phyloP scores from a whole-genome alignment of 1,139 yeast genomes.

The Yamadazyma diospyri region DNA sequence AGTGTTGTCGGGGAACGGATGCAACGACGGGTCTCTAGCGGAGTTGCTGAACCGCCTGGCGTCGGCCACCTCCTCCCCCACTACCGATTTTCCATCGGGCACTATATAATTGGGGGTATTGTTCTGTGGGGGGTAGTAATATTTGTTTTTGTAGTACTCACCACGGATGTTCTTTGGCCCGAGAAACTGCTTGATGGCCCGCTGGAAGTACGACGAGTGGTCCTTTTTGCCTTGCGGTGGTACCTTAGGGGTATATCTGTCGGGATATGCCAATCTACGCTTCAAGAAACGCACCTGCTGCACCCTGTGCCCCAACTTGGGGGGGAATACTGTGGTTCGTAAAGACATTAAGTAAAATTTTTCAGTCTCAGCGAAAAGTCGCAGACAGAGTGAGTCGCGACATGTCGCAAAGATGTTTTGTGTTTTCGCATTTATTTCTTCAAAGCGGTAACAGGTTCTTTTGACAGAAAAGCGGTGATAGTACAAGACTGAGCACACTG shows the following conservation, averaged over 20 bases:
- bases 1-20: slow-evolving; percentile 79
- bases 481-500: no score
- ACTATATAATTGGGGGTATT: slow-evolving; percentile 74
- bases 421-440: neutral
- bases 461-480: no score
- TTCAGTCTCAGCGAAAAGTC: neutral
- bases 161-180: slow-evolving; percentile 87
- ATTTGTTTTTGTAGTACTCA: slow-evolving; percentile 73
- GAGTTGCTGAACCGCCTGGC: slow-evolving; percentile 13
- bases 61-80: slow-evolving; percentile 14
- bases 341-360: no score
- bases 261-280: slow-evolving; percentile 29
- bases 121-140: slow-evolving; percentile 67
- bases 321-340: neutral
- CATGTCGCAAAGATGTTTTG: slow-evolving; percentile 1
- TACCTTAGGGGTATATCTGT: slow-evolving; percentile 21
- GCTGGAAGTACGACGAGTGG: slow-evolving; percentile 24
- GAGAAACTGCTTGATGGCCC: slow-evolving; percentile 50
- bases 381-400: neutral
- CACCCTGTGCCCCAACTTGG: neutral
- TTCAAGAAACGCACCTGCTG: slow-evolving; percentile 22
- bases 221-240: slow-evolving; percentile 29
- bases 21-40: slow-evolving; percentile 36
- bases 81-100: slow-evolving; percentile 49
- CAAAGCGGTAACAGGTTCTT: no score